phyloP scores from a whole-genome alignment of 1,139 yeast genomes.

The Nakaseomyces bracarensis region DNA sequence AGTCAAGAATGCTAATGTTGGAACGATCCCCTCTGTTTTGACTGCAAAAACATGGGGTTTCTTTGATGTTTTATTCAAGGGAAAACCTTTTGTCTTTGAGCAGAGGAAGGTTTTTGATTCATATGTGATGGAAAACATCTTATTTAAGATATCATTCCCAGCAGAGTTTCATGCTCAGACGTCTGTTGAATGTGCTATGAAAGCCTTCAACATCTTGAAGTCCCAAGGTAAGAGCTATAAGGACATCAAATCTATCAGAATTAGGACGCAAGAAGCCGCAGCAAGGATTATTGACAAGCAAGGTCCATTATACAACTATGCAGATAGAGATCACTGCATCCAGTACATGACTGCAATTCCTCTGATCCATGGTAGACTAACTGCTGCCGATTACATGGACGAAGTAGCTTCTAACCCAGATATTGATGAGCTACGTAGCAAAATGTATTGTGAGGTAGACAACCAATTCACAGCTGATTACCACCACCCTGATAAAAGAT shows the following conservation, averaged over 20 bases:
- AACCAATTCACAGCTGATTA: constrained; percentile 42
- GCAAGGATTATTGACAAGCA: constrained; percentile 49
- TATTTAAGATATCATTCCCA: constrained; percentile 55
- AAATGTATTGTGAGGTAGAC: constrained; percentile 49
- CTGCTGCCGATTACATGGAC: constrained; percentile 51
- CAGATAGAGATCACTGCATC: constrained; percentile 56
- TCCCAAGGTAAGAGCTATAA: constrained; percentile 38
- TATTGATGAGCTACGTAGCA: constrained; percentile 43
- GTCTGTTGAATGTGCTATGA: constrained; percentile 51
- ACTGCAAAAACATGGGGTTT: constrained; percentile 56
- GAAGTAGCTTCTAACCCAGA: constrained; percentile 44
- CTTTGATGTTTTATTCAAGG: constrained; percentile 49
- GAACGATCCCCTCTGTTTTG: constrained; percentile 45
- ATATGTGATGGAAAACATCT: constrained; percentile 55
- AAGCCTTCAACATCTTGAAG: constrained; percentile 35
- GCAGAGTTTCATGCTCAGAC: constrained; percentile 64
- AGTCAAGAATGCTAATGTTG: constrained; percentile 46
- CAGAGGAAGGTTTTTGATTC: constrained; percentile 44
- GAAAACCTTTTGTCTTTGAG: constrained; percentile 41
- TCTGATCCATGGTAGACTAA: constrained; percentile 44
- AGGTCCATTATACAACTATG: constrained; percentile 53
- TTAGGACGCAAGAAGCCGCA: constrained; percentile 54
- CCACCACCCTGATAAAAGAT: constrained; percentile 49
- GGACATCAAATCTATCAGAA: constrained; percentile 42
- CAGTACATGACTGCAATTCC: constrained; percentile 57